These are phyloP conservation scores for Halenospora varia DNA, from an alignment of 495 filamentous ascomycete genomes.

Conservation along the genomic window DNA sequence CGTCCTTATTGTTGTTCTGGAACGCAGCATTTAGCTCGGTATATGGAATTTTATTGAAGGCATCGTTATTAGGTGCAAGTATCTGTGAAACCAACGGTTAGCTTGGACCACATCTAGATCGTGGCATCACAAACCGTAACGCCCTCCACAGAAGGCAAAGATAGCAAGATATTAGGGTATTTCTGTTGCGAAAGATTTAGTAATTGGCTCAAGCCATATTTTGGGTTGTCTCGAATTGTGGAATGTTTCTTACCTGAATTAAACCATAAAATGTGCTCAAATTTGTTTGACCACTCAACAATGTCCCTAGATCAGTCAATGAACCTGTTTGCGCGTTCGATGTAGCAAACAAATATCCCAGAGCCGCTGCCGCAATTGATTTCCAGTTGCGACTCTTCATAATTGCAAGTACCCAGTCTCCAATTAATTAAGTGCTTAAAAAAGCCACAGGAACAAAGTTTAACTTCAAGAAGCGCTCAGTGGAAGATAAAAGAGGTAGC, in stretches of 20 bases:
- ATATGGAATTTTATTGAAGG: constrained; percentile 41
- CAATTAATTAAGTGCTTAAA: background rate
- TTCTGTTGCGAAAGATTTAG: constrained; percentile 19
- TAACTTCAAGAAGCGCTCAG: background rate
- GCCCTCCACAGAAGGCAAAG: constrained; percentile 28
- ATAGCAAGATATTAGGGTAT: constrained; percentile 32
- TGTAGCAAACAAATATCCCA: constrained; percentile 8
- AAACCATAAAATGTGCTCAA: constrained; percentile 31
- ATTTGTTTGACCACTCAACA: constrained; percentile 25
- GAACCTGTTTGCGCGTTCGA: constrained; percentile 16
- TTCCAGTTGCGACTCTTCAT: constrained; percentile 16
- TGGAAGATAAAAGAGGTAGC: background rate
- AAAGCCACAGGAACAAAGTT: background rate
- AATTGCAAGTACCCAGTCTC: background rate
- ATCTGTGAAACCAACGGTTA: constrained; percentile 28
- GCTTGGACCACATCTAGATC: background rate
- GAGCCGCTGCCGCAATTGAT: constrained; percentile 3
- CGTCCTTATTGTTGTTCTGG: constrained; percentile 30
- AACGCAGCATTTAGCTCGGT: constrained; percentile 23
- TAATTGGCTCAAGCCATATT: background rate
- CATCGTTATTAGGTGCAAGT: constrained; percentile 60
- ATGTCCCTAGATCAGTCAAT: constrained; percentile 22
- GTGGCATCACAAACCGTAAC: constrained; percentile 28
- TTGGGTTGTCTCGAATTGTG: background rate
- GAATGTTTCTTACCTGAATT: constrained; percentile 26